phyloP scores from a whole-genome alignment of 1,284 basidiomycete genomes.

The Thelephora terrestris region DNA sequence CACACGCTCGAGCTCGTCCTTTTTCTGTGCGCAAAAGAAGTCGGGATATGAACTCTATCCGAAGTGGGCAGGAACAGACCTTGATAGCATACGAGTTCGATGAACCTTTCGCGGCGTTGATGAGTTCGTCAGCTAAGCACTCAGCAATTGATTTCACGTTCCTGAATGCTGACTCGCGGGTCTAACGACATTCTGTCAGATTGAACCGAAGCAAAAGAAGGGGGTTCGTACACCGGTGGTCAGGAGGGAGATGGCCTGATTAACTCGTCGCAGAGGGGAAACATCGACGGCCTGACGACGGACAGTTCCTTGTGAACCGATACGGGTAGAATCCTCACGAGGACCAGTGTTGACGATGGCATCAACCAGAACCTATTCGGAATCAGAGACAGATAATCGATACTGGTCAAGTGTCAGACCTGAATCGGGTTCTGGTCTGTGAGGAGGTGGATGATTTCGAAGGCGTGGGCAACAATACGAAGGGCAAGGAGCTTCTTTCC shows the following conservation, averaged over 20 bases:
- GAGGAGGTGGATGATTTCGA: slow-evolving; percentile 99
- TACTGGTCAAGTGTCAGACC: slow-evolving; percentile 34
- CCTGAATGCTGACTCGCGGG: slow-evolving; percentile 99
- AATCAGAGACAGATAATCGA: not conserved
- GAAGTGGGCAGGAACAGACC: slow-evolving; percentile 32
- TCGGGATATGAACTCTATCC: not conserved
- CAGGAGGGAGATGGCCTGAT: slow-evolving; percentile 93
- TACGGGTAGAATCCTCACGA: slow-evolving; percentile 99
- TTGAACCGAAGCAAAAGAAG: not conserved
- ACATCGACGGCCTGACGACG: slow-evolving; percentile 99
- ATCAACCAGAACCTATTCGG: slow-evolving; percentile 75
- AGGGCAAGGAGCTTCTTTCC: slow-evolving; percentile 99
- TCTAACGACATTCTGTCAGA: slow-evolving; percentile 35
- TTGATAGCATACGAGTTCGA: slow-evolving; percentile 99
- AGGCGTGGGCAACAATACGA: slow-evolving; percentile 98
- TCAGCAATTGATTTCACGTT: slow-evolving; percentile 99
- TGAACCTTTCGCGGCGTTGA: slow-evolving; percentile 99
- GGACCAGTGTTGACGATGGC: slow-evolving; percentile 99
- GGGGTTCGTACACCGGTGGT: slow-evolving; percentile 78
- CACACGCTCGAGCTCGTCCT: slow-evolving; percentile 97
- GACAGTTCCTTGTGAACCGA: slow-evolving; percentile 99
- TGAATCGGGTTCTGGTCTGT: slow-evolving; percentile 99
- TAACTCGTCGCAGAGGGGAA: slow-evolving; percentile 95
- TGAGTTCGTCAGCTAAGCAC: slow-evolving; percentile 98
- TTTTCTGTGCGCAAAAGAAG: slow-evolving; percentile 48